Conservation (phyloP, 306 rosid genomes). For the Gastrolobium bilobum region DNA sequence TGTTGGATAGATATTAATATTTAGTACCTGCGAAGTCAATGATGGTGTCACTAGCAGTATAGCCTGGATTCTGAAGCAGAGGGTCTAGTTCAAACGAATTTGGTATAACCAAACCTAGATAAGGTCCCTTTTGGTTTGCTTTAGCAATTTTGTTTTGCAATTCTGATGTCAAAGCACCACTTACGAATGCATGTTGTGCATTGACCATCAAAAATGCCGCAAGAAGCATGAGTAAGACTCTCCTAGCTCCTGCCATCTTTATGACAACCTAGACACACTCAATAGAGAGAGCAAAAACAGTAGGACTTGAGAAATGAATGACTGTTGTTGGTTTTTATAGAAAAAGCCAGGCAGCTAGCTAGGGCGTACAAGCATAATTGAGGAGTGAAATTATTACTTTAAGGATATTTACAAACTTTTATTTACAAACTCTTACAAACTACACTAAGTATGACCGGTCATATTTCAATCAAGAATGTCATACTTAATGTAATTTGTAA, state of each 20-base stretch:
- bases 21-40: conserved; percentile 58
- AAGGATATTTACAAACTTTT: too few relatives aligned
- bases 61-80: conserved; percentile 60
- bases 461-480: too few relatives aligned
- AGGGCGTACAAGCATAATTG: too few relatives aligned
- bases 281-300: background rate
- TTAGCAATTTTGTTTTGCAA: conserved; percentile 38
- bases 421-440: too few relatives aligned
- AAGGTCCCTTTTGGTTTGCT: conserved; percentile 60
- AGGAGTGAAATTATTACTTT: too few relatives aligned
- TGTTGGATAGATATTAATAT: background rate
- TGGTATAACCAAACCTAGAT: conserved; percentile 67
- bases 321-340: conserved; percentile 15
- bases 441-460: too few relatives aligned
- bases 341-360: too few relatives aligned
- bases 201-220: conserved; percentile 36
- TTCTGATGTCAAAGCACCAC: conserved; percentile 40
- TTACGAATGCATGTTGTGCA: conserved; percentile 49
- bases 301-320: background rate
- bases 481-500: too few relatives aligned
- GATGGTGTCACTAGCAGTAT: conserved; percentile 37
- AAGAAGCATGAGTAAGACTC: conserved; percentile 31
- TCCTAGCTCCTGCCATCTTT: conserved; percentile 35
- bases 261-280: background rate
- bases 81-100: conserved; percentile 62